Percentiles rank a stretch among this genome's conserved stretches.
Evolutionary conservation across 352 stramenopile species (phyloP).

Genomic region (Phytophthora sp.): DNA sequence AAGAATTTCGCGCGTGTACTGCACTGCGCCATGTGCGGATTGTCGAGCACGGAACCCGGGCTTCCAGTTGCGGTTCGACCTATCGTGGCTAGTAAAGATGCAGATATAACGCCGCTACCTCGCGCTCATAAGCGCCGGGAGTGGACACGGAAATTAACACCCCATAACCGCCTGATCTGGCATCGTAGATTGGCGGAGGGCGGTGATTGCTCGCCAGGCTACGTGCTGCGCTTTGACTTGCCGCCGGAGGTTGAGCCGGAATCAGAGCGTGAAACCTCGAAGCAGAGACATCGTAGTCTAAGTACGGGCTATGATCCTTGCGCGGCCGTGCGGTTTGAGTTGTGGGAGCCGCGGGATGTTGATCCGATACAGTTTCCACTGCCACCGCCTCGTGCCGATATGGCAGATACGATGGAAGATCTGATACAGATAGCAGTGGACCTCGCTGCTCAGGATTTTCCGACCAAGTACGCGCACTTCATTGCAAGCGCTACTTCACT

Average conservation of each 20-base stretch:
- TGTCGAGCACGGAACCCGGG: conserved; percentile 4
- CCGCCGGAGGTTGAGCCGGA: conserved; percentile 39
- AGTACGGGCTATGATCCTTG: conserved; percentile 38
- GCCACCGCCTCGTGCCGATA: conserved; percentile 20
- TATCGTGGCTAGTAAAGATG: background rate
- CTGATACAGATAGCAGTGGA: conserved; percentile 32
- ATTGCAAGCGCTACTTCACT: conserved; percentile 28
- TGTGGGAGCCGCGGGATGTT: conserved; percentile 33
- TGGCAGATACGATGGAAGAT: conserved; percentile 31
- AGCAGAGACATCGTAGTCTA: conserved; percentile 28
- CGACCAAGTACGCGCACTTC: conserved; percentile 60
- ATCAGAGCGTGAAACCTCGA: conserved; percentile 14
- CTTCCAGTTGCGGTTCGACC: conserved; percentile 2
- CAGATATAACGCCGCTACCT: conserved; percentile 19
- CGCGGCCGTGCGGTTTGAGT: conserved; percentile 36
- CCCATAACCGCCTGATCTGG: conserved; percentile 47
- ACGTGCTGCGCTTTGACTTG: conserved; percentile 43
- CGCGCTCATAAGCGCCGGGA: conserved; percentile 46
- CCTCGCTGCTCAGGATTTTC: conserved; percentile 42
- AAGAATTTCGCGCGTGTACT: conserved; percentile 52
- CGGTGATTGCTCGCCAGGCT: conserved; percentile 35
- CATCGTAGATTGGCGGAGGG: conserved; percentile 33
- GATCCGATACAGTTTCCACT: conserved; percentile 37
- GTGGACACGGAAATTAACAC: conserved; percentile 53
- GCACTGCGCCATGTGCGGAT: conserved; percentile 51